Percentiles rank a stretch among this genome's conserved stretches.
phyloP scores from a whole-genome alignment of 768 basidiomycete species.

The Auricularia sp. region DNA sequence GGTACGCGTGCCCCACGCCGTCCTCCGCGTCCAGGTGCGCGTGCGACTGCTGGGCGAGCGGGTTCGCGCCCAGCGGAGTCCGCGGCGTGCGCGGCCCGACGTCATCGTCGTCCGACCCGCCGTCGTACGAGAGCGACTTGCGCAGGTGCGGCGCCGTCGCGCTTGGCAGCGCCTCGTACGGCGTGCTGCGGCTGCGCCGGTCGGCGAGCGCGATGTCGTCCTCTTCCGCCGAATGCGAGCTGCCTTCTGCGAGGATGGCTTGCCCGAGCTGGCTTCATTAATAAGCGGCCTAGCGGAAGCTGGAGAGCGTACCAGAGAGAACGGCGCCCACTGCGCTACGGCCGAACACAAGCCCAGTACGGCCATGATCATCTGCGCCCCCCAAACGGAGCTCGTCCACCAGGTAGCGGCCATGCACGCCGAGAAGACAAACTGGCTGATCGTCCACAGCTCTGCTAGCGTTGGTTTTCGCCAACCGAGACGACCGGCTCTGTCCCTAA shows the following conservation, averaged over 20 bases:
- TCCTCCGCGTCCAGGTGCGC: background rate
- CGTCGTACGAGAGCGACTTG: background rate
- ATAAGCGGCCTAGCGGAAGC: background rate
- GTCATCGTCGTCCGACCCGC: background rate
- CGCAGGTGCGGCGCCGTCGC: background rate
- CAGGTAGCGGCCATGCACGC: constrained; percentile 68
- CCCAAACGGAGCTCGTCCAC: constrained; percentile 55
- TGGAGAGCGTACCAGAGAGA: constrained; percentile 55
- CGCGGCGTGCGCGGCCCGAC: background rate
- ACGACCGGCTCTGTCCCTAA: background rate
- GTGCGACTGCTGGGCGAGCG: background rate
- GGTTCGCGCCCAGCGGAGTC: background rate
- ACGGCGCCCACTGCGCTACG: constrained; percentile 86
- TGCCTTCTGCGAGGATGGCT: constrained; percentile 65
- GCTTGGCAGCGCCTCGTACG: constrained; percentile 6
- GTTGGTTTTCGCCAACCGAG: background rate
- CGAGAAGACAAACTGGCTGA: constrained; percentile 64
- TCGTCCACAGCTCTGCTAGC: constrained; percentile 66
- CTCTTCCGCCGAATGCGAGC: constrained; percentile 20
- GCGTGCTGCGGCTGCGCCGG: constrained; percentile 19
- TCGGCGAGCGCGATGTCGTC: constrained; percentile 31
- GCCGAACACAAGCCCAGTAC: constrained; percentile 89
- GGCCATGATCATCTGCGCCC: constrained; percentile 67
- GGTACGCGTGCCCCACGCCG: too few species aligned
- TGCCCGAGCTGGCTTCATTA: constrained; percentile 55